Evolutionary conservation across 2,329 filamentous ascomycete genomes (phyloP).

Genomic region (Diatrype stigma): DNA sequence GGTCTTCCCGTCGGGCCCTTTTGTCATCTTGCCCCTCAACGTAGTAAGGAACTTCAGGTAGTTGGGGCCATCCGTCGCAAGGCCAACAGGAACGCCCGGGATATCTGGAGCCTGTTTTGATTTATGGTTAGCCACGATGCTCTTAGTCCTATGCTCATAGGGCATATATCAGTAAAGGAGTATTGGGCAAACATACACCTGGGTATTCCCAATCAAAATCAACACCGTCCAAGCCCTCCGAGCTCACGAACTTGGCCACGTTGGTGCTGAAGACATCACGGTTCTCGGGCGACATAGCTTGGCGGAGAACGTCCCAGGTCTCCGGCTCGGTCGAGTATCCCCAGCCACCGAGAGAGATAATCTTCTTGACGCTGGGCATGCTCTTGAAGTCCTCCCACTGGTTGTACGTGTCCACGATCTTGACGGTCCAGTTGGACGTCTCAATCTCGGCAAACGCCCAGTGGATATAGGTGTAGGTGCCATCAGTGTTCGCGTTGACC

Average conservation of each 20-base stretch:
- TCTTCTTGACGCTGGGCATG: constrained; percentile 9
- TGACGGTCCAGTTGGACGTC: background rate
- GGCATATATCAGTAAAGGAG: background rate
- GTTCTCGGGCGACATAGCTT: constrained; percentile 5
- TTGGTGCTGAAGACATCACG: constrained; percentile 13
- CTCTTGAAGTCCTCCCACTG: constrained; percentile 14
- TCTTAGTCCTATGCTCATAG: too few relatives aligned
- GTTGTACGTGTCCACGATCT: constrained; percentile 2
- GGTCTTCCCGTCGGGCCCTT: constrained; percentile 1
- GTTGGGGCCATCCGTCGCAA: constrained; percentile 8
- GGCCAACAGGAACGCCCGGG: constrained; percentile 12
- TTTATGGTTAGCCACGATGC: background rate
- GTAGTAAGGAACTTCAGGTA: constrained; percentile 9
- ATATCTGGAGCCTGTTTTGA: constrained; percentile 11
- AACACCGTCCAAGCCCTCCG: constrained; percentile 25
- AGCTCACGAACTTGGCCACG: constrained; percentile 18
- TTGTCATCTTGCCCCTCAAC: constrained; percentile 2
- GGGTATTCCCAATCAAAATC: constrained; percentile 36
- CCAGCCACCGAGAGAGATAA: constrained; percentile 18
- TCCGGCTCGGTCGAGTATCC: constrained; percentile 10
- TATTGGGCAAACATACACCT: constrained; percentile 6
- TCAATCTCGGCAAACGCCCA: constrained; percentile 1
- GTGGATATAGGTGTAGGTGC: background rate
- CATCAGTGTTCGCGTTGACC: background rate
- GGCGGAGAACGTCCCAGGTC: constrained; percentile 15